phyloP scores from a whole-genome alignment of 179 eudicot genomes.

The Beta macrorhiza region DNA sequence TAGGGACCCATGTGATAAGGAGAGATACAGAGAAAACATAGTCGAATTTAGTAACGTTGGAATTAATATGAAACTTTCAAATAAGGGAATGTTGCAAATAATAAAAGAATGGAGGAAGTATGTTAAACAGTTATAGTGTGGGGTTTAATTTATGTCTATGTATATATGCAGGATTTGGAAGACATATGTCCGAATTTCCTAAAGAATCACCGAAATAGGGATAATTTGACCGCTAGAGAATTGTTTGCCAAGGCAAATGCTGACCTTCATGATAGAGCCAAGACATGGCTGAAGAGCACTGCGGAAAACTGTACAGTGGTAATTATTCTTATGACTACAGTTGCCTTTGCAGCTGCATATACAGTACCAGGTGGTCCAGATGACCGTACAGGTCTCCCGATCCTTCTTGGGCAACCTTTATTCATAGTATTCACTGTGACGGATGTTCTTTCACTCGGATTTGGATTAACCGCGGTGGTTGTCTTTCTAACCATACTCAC shows the following conservation, averaged over 20 bases:
- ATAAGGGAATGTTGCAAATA: too few species aligned
- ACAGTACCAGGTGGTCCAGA: constrained; percentile 24
- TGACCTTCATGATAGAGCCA: constrained; percentile 12
- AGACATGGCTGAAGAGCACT: constrained; percentile 4
- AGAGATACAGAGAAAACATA: too few species aligned
- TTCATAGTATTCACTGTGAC: constrained; percentile 21
- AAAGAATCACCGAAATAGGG: constrained; percentile 7
- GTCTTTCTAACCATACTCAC: constrained; percentile 18
- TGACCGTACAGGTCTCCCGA: constrained; percentile 15
- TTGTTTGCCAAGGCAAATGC: constrained; percentile 15
- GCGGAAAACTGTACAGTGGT: constrained; percentile 16
- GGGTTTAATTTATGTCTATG: too few species aligned
- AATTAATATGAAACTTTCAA: too few species aligned
- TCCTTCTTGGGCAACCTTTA: constrained; percentile 19
- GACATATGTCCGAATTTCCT: constrained; percentile 1
- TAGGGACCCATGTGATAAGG: too few species aligned
- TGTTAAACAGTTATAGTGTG: too few species aligned
- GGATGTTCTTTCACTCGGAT: constrained; percentile 21
- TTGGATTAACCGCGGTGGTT: constrained; percentile 20
- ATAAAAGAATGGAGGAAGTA: too few species aligned
- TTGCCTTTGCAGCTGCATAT: constrained; percentile 28
- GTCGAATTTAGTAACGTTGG: too few species aligned
- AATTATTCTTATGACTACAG: constrained; percentile 22
- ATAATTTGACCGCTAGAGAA: constrained; percentile 18
- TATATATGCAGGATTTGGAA: constrained; percentile 1